phyloP scores from a whole-genome alignment of 176 grass and related monocot genomes.

The Lolium rigidum region DNA sequence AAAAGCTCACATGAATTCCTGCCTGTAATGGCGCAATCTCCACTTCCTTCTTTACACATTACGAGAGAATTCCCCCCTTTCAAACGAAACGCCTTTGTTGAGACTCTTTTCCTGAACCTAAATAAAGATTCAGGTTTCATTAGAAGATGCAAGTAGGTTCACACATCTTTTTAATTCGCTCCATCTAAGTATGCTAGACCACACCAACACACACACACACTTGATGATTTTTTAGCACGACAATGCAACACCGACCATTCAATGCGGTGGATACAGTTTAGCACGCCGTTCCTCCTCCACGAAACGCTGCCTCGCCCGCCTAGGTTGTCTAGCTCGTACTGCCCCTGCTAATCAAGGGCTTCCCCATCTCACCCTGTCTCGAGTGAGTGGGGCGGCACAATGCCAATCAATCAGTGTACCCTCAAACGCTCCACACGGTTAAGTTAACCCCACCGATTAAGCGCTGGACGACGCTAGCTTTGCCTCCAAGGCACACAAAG shows the following conservation, averaged over 20 bases:
- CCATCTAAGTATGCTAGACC: background rate
- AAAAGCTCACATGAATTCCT: background rate
- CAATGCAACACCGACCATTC: background rate
- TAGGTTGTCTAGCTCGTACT: background rate
- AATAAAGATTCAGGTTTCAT: slow-evolving; percentile 35
- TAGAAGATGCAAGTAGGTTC: background rate
- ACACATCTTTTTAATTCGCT: slow-evolving; percentile 31
- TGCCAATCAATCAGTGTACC: slow-evolving; percentile 42
- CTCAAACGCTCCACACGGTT: slow-evolving; percentile 6
- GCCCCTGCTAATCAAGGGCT: background rate
- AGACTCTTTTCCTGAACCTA: background rate
- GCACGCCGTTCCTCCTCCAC: slow-evolving; percentile 15
- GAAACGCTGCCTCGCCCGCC: slow-evolving; percentile 21
- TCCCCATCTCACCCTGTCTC: slow-evolving; percentile 20
- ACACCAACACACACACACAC: background rate
- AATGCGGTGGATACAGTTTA: slow-evolving; percentile 23
- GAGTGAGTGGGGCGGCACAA: slow-evolving; percentile 37
- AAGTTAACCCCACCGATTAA: background rate
- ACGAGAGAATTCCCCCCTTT: background rate
- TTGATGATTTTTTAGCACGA: background rate
- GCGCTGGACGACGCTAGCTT: slow-evolving; percentile 34
- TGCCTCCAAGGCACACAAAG: slow-evolving; percentile 42
- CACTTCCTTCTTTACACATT: background rate
- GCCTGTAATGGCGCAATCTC: slow-evolving; percentile 42
- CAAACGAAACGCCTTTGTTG: background rate